Evolutionary conservation across 768 basidiomycete genomes (phyloP).

Genomic region (Phylloporus arenicola): DNA sequence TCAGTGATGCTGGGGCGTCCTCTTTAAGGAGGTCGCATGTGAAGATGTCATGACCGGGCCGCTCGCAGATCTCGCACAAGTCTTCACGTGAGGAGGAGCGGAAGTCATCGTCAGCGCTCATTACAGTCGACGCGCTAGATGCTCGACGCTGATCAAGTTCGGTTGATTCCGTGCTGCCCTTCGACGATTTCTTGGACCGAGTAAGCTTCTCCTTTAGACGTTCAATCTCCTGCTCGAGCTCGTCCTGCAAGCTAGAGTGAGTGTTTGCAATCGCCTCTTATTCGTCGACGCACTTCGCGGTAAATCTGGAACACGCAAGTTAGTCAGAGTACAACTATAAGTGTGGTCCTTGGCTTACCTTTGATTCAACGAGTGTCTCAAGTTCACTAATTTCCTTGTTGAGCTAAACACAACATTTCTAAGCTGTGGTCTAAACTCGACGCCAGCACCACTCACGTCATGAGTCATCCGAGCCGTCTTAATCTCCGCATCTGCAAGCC

Average conservation of each 20-base stretch:
- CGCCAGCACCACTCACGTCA: slow-evolving; percentile 43
- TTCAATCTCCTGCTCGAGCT: slow-evolving; percentile 81
- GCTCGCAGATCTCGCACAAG: slow-evolving; percentile 84
- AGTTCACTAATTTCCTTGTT: slow-evolving; percentile 91
- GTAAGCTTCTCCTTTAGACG: slow-evolving; percentile 65
- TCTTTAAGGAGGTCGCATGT: slow-evolving; percentile 71
- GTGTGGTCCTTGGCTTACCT: slow-evolving; percentile 43
- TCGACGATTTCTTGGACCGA: slow-evolving; percentile 52
- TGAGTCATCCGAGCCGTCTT: slow-evolving; percentile 66
- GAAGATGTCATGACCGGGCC: slow-evolving; percentile 81
- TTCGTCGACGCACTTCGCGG: slow-evolving; percentile 51
- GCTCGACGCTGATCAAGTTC: slow-evolving; percentile 25
- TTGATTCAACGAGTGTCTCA: slow-evolving; percentile 89
- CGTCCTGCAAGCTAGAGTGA: slow-evolving; percentile 49
- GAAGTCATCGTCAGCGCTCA: slow-evolving; percentile 21
- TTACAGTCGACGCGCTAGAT: slow-evolving; percentile 20
- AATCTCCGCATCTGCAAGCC: slow-evolving; percentile 63
- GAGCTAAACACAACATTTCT: slow-evolving; percentile 42
- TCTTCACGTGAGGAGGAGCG: slow-evolving; percentile 29
- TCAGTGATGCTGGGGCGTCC: slow-evolving; percentile 33
- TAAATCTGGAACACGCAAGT: slow-evolving; percentile 55
- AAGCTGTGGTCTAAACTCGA: neutral
- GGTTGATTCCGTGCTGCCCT: slow-evolving; percentile 37
- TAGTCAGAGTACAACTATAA: neutral
- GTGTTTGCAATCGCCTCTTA: neutral